Base-by-base conservation (phyloP, 371 early-diverging fungal species). In the Vavraia culicis region DNA sequence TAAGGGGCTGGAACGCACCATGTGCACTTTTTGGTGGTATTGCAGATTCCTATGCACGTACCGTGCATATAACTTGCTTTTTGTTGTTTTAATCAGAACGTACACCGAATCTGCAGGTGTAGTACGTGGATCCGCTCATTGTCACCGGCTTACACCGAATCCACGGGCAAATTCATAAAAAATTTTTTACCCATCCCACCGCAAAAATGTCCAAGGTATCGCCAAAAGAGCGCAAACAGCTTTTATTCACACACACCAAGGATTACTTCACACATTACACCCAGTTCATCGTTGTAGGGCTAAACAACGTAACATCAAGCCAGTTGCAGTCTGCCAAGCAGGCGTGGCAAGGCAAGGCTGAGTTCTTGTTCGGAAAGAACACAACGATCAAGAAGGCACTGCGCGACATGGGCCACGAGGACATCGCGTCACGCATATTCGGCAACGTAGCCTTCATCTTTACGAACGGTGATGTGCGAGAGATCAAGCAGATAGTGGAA, bases 281-380 rank as follows among this genome's bases (percentile, higher is more conserved):
- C 20, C 66, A 58, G 41, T 67, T 89, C 75, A 86, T 94, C 78
- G 74, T 98, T 72, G 87, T 93, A 75, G 82, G 82, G 63, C 87
- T 95, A 61, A 89, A 91, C 78, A 95, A 93, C 78, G 91, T 98
- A 72, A 82, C 86, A 59, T 90, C 94, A 69, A 90, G 86, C 79
- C 95, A 95, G 77, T 87, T 94, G 85, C 96, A 98, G 79, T 78
- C 83, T 66, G 65, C 89, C 72, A 88, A 93, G 77, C 72, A 77
- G 64, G 71, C 77, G 51, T 78, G 90, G 69, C 82, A 91, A 71
- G 82, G 80, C 45, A 73, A 81, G 49, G 88, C 79, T 61, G 81
- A 77, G 66, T 78, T 95, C 48, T 78, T 98, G 39, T 89, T 94
- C 87, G 96, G 95, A 66, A 98, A 98, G 82, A 98, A 98, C 86